Conservation (phyloP, 805 yeast species). For the Yarrowia deformans region DNA sequence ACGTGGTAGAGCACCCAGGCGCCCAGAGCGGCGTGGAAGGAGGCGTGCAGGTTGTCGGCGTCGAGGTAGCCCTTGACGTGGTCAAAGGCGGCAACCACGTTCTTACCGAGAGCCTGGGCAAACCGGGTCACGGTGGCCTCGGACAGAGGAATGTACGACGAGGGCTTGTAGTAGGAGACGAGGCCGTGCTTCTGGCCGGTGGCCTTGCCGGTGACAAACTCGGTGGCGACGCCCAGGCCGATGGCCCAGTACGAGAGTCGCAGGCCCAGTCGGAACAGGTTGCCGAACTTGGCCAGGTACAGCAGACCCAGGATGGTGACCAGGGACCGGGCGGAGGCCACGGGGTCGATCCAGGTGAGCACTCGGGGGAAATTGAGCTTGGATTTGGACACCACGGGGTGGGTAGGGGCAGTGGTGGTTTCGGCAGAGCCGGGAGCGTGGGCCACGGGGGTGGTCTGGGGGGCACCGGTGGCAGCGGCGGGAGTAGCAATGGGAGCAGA, state of each 20-base stretch:
- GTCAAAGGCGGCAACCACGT: constrained; percentile 45
- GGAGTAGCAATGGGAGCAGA: constrained; percentile 20
- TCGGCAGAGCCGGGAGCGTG: constrained; percentile 21
- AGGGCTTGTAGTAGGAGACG: constrained; percentile 76
- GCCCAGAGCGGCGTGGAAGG: constrained; percentile 73
- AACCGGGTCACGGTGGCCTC: constrained; percentile 54
- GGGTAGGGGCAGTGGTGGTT: constrained; percentile 22
- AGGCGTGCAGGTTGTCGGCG: constrained; percentile 72
- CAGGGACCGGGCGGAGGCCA: constrained; percentile 71
- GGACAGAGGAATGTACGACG: constrained; percentile 55
- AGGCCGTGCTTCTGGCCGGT: constrained; percentile 75
- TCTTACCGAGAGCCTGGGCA: constrained; percentile 51
- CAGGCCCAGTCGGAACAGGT: constrained; percentile 48
- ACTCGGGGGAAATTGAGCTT: constrained; percentile 51
- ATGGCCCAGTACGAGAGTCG: constrained; percentile 63
- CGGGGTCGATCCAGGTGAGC: constrained; percentile 79
- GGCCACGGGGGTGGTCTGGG: constrained; percentile 24
- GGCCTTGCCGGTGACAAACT: constrained; percentile 73
- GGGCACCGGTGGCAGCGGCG: not conserved
- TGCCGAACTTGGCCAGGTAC: constrained; percentile 51
- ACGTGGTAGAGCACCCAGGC: constrained; percentile 72
- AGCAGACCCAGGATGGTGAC: constrained; percentile 63
- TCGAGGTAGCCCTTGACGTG: constrained; percentile 54
- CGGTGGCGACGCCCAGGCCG: constrained; percentile 72
- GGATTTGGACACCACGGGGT: constrained; percentile 26